Conservation (phyloP, 2,329 filamentous ascomycete genomes). For the Xylaria sp. region DNA sequence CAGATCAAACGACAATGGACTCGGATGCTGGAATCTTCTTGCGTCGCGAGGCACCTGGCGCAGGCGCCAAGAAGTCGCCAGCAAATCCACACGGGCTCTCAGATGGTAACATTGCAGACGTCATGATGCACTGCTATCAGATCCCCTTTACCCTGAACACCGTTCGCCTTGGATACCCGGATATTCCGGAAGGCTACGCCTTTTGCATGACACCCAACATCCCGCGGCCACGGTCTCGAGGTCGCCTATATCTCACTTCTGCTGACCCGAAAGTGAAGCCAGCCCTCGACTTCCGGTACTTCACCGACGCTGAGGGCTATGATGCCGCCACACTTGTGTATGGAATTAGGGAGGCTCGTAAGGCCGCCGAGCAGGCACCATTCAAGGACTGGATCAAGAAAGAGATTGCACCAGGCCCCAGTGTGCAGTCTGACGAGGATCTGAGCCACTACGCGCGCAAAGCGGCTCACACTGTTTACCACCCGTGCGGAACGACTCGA, state of each 20-base stretch:
- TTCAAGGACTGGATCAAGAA: constrained; percentile 80
- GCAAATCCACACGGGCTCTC: constrained; percentile 45
- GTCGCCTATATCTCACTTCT: constrained; percentile 71
- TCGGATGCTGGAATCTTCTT: constrained; percentile 86
- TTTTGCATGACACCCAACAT: constrained; percentile 96
- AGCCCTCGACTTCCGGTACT: constrained; percentile 82
- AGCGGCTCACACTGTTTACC: constrained; percentile 84
- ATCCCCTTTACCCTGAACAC: constrained; percentile 91
- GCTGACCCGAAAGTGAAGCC: constrained; percentile 72
- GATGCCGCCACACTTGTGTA: constrained; percentile 76
- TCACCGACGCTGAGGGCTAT: constrained; percentile 80
- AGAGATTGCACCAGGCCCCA: constrained; percentile 72
- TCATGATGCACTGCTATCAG: constrained; percentile 98
- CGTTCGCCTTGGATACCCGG: constrained; percentile 64
- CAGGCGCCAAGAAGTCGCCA: constrained; percentile 48
- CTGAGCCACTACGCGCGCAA: constrained; percentile 75
- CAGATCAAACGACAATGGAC: constrained; percentile 84
- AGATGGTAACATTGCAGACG: constrained; percentile 72
- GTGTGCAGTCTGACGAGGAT: constrained; percentile 70
- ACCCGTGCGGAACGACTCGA: constrained; percentile 83
- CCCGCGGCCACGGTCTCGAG: constrained; percentile 72
- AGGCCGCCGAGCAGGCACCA: constrained; percentile 67
- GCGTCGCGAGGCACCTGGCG: constrained; percentile 67
- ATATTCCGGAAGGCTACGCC: constrained; percentile 63
- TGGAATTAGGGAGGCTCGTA: constrained; percentile 70